Evolutionary conservation across 352 stramenopile species (phyloP).

Genomic region (Phytophthora pistaciae): DNA sequence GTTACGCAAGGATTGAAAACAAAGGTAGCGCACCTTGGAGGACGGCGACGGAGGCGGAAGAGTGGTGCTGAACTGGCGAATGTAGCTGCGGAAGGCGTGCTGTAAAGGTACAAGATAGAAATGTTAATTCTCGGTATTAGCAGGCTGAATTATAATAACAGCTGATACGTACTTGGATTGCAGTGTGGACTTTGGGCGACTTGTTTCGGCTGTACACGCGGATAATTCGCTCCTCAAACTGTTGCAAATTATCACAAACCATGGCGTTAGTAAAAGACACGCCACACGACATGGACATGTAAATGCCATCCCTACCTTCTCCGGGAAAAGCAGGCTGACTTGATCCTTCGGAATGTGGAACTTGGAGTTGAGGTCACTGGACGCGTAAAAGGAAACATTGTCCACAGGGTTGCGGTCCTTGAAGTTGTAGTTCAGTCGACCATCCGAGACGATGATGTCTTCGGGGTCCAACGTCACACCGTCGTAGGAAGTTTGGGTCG

Average conservation of each 20-base stretch:
- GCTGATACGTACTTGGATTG: conserved; percentile 55
- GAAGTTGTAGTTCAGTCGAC: conserved; percentile 87
- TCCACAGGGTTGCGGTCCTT: conserved; percentile 87
- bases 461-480: conserved; percentile 58
- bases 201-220: conserved; percentile 79
- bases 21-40: conserved; percentile 58
- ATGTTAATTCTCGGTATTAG: neutral
- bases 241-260: neutral
- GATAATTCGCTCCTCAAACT: conserved; percentile 89
- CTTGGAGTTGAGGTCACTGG: conserved; percentile 61
- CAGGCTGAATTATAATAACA: neutral
- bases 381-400: conserved; percentile 85
- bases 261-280: neutral
- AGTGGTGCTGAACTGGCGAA: conserved; percentile 71
- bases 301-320: conserved; percentile 62
- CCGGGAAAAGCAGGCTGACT: conserved; percentile 84
- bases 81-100: conserved; percentile 67
- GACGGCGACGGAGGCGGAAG: conserved; percentile 75
- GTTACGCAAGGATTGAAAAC: neutral
- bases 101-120: conserved; percentile 17
- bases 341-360: conserved; percentile 85
- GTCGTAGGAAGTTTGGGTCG: conserved; percentile 53
- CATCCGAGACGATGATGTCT: conserved; percentile 87
- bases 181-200: conserved; percentile 55
- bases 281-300: neutral